Evolutionary conservation across 192 early-diverging fungal genomes (phyloP).

Genomic region (Entomortierella parvispora): DNA sequence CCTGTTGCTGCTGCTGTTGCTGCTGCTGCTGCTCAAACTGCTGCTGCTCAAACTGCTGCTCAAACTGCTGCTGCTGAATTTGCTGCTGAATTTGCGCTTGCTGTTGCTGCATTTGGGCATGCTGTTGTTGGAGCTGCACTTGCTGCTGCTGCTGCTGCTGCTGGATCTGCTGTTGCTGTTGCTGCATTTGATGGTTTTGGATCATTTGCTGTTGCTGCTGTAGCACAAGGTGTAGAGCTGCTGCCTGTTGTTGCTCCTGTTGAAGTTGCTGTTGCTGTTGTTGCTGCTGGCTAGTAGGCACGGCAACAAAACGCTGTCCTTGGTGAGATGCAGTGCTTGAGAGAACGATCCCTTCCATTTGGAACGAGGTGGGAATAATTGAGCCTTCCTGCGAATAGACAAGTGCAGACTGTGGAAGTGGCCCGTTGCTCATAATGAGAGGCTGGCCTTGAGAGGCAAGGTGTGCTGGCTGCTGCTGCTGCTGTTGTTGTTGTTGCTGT

Average conservation of each 20-base stretch:
- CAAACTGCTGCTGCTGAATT: conserved; percentile 5
- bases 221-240: not conserved
- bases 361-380: conserved; percentile 29
- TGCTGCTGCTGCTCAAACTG: conserved; percentile 26
- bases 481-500: conserved; percentile 24
- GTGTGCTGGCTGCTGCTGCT: conserved; percentile 12
- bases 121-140: conserved; percentile 16
- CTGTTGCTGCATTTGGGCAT: not conserved
- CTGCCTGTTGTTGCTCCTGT: conserved; percentile 20
- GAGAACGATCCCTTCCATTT: conserved; percentile 42
- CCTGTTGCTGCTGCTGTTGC: conserved; percentile 33
- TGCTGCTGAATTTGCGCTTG: conserved; percentile 6
- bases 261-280: conserved; percentile 18
- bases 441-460: conserved; percentile 1
- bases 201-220: conserved; percentile 21
- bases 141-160: conserved; percentile 19
- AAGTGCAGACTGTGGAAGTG: conserved; percentile 24
- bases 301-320: conserved; percentile 44
- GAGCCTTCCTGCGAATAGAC: conserved; percentile 24
- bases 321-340: conserved; percentile 49
- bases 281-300: conserved; percentile 38
- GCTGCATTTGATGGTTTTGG: conserved; percentile 21
- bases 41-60: conserved; percentile 14
- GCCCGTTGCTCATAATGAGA: conserved; percentile 21
- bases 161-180: conserved; percentile 13